These are phyloP conservation scores for Alternaria angustiovoidea DNA, from an alignment of 2,329 filamentous ascomycete species.

Conservation along the genomic window DNA sequence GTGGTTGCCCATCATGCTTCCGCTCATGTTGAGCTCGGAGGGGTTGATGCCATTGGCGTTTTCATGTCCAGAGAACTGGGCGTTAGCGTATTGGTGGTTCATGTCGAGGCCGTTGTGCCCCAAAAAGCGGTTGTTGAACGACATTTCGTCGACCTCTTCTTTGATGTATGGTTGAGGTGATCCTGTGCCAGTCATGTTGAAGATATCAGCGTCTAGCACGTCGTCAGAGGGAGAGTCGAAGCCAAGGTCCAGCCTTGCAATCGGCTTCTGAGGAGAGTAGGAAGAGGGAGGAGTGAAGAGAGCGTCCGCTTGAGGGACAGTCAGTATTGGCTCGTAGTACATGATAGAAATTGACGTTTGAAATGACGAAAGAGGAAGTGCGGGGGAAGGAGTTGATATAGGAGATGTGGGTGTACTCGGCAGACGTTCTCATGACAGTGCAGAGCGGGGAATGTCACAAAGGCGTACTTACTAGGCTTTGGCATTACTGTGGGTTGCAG, in stretches of 20 bases:
- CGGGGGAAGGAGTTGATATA: slow-evolving; percentile 35
- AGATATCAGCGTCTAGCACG: slow-evolving; percentile 54
- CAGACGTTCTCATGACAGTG: slow-evolving; percentile 44
- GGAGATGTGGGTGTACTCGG: slow-evolving; percentile 20
- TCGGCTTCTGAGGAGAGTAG: slow-evolving; percentile 51
- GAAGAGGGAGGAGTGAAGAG: slow-evolving; percentile 53
- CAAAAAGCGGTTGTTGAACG: slow-evolving; percentile 62
- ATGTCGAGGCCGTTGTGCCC: slow-evolving; percentile 61
- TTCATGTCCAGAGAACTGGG: slow-evolving; percentile 57
- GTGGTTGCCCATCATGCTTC: slow-evolving; percentile 64
- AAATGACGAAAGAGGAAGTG: slow-evolving; percentile 23
- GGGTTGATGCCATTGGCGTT: slow-evolving; percentile 71
- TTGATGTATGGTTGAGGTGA: slow-evolving; percentile 71
- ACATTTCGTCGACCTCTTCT: slow-evolving; percentile 70
- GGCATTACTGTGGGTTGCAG: slow-evolving; percentile 52
- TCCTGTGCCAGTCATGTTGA: slow-evolving; percentile 64
- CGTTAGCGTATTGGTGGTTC: slow-evolving; percentile 58
- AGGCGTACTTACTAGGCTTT: slow-evolving; percentile 50
- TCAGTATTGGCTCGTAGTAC: slow-evolving; percentile 49
- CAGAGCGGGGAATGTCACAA: slow-evolving; percentile 40
- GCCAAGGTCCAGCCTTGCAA: slow-evolving; percentile 49
- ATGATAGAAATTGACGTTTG: slow-evolving; percentile 34
- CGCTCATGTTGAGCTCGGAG: slow-evolving; percentile 79
- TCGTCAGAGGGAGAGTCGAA: slow-evolving; percentile 52
- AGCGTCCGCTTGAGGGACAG: slow-evolving; percentile 53